Evolutionary conservation across 192 early-diverging fungal species (phyloP).

Genomic region (Phlyctochytrium bullatum): DNA sequence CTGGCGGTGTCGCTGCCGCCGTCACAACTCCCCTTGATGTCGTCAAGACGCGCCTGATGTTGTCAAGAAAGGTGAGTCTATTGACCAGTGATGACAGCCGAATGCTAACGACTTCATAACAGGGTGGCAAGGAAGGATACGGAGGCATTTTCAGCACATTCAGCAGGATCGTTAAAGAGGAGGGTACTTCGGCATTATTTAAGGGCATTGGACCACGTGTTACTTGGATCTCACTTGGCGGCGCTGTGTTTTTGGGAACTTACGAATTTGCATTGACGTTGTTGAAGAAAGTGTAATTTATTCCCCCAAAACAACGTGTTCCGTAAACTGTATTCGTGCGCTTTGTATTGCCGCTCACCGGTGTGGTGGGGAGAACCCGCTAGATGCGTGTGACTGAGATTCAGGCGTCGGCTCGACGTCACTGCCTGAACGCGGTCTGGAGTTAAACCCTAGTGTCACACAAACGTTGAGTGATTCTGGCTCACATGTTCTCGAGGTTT

Average conservation of each 20-base stretch:
- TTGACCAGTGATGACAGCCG: no score
- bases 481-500: slow-evolving; percentile 37
- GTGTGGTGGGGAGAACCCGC: no score
- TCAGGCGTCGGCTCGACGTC: no score
- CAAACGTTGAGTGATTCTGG: no score
- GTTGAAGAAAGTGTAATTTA: neutral
- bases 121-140: slow-evolving; percentile 50
- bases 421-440: no score
- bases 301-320: no score
- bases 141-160: slow-evolving; percentile 70
- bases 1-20: slow-evolving; percentile 87
- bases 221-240: slow-evolving; percentile 94
- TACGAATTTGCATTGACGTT: slow-evolving; percentile 64
- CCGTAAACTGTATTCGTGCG: neutral
- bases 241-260: slow-evolving; percentile 91
- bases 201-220: slow-evolving; percentile 91
- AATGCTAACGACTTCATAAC: no score
- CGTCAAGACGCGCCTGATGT: slow-evolving; percentile 93
- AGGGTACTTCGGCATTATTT: slow-evolving; percentile 76
- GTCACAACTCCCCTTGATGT: slow-evolving; percentile 95
- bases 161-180: slow-evolving; percentile 69
- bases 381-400: no score
- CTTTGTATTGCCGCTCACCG: neutral
- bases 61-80: slow-evolving; percentile 70
- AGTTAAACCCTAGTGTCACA: no score